Evolutionary conservation across 2,329 filamentous ascomycete species (phyloP).

Genomic region (Fusarium sp.): DNA sequence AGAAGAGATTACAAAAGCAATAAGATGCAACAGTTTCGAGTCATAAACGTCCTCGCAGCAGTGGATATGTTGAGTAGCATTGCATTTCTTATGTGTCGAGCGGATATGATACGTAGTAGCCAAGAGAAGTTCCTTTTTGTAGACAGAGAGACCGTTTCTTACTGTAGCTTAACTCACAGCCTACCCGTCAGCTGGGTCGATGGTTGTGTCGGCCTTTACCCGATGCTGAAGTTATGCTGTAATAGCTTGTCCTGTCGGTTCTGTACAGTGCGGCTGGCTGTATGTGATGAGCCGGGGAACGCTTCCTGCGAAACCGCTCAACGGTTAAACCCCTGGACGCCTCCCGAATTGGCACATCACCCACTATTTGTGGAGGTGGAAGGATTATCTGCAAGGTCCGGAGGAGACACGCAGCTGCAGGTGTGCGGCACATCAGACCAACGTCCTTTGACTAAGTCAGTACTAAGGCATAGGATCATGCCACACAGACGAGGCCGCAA

Average conservation of each 20-base stretch:
- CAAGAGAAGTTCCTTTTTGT: constrained; percentile 2
- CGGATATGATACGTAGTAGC: not conserved
- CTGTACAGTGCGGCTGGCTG: not conserved
- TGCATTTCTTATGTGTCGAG: not conserved
- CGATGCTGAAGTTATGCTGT: constrained; percentile 7
- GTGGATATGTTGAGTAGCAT: not conserved
- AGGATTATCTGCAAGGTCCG: constrained; percentile 15
- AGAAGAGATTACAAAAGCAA: not conserved
- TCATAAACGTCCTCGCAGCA: constrained; percentile 6
- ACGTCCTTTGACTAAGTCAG: not conserved
- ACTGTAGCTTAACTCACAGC: not conserved
- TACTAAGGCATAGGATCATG: constrained; percentile 20
- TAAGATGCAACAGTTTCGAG: constrained; percentile 11
- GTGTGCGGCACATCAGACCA: constrained; percentile 19
- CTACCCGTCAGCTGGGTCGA: not conserved
- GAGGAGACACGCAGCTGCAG: constrained; percentile 14
- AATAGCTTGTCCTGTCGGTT: not conserved
- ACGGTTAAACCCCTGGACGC: constrained; percentile 18
- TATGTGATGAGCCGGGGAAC: constrained; percentile 4
- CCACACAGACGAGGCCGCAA: constrained; percentile 14
- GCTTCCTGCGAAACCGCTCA: constrained; percentile 16
- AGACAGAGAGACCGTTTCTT: not conserved
- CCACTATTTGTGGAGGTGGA: constrained; percentile 17
- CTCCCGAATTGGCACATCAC: constrained; percentile 18
- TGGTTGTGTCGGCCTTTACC: constrained; percentile 11